Evolutionary conservation across 2,329 filamentous ascomycete species (phyloP).

Genomic region (Hypoxylon sp.): DNA sequence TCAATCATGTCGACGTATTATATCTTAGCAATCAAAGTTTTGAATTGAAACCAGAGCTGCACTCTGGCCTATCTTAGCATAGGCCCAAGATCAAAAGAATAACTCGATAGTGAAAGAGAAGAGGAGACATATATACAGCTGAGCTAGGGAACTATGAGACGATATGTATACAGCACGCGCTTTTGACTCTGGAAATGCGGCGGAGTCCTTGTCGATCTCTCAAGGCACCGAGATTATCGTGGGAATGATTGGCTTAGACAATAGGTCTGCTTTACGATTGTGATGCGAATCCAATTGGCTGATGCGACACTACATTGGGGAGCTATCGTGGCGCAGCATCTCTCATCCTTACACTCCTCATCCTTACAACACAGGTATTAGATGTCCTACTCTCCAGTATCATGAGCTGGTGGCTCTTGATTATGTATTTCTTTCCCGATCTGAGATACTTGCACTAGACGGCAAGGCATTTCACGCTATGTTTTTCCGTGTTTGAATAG

Average conservation of each 20-base stretch:
- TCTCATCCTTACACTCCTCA: constrained; percentile 9
- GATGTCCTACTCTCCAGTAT: neutral
- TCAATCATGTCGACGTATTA: constrained; percentile 22
- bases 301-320: constrained; percentile 1
- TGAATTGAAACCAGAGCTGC: neutral
- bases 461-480: neutral
- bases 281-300: constrained; percentile 25
- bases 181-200: constrained; percentile 8
- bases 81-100: constrained; percentile 3
- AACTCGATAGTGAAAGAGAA: neutral
- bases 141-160: constrained; percentile 1
- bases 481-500: neutral
- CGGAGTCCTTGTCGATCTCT: constrained; percentile 30
- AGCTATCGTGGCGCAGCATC: constrained; percentile 35
- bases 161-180: constrained; percentile 7
- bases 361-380: neutral
- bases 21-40: neutral
- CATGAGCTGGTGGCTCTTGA: neutral
- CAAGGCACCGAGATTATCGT: constrained; percentile 45
- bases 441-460: neutral
- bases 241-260: constrained; percentile 32
- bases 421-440: constrained; percentile 1
- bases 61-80: neutral
- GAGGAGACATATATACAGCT: constrained; percentile 26
- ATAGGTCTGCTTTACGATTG: neutral